A percentile compares a stretch with the other conserved stretches of the same genome.
Evolutionary conservation across 805 yeast species (phyloP).

Genomic region (Candida xiaguanensis): DNA sequence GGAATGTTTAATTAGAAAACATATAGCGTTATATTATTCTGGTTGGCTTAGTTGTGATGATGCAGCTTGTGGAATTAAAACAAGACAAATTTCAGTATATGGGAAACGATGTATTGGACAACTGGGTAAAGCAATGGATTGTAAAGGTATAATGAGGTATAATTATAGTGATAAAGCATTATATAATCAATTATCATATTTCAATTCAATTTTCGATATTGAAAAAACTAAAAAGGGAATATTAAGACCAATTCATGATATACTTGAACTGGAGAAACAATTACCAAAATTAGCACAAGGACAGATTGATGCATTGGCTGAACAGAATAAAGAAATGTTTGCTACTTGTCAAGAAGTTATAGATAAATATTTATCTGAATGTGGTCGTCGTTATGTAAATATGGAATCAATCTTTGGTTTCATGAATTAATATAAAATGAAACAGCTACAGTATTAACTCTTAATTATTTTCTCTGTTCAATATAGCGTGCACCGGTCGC

Average conservation of each 20-base stretch:
- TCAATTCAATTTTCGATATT: constrained; percentile 74
- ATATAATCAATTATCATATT: constrained; percentile 81
- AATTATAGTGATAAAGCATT: constrained; percentile 74
- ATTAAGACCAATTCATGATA: constrained; percentile 51
- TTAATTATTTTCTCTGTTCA: no score
- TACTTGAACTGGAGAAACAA: constrained; percentile 23
- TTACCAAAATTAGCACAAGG: constrained; percentile 37
- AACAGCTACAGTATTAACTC: background rate
- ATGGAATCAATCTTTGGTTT: constrained; percentile 76
- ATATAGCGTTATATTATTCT: constrained; percentile 75
- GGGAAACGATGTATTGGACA: constrained; percentile 79
- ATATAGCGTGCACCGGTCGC: no score
- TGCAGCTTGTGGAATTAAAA: constrained; percentile 68
- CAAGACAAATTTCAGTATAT: constrained; percentile 84
- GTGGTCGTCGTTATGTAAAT: constrained; percentile 88
- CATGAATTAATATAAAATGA: constrained; percentile 25
- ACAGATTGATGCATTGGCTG: constrained; percentile 69
- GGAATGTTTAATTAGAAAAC: constrained; percentile 66
- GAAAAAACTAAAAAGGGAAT: constrained; percentile 63
- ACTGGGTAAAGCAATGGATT: constrained; percentile 57
- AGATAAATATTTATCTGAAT: constrained; percentile 67
- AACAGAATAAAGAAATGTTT: constrained; percentile 69
- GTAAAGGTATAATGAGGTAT: constrained; percentile 80
- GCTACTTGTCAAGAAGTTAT: constrained; percentile 54
- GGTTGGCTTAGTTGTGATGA: constrained; percentile 88